Base-by-base conservation (phyloP, 345 rosid genomes). In the Brassica rapa region DNA sequence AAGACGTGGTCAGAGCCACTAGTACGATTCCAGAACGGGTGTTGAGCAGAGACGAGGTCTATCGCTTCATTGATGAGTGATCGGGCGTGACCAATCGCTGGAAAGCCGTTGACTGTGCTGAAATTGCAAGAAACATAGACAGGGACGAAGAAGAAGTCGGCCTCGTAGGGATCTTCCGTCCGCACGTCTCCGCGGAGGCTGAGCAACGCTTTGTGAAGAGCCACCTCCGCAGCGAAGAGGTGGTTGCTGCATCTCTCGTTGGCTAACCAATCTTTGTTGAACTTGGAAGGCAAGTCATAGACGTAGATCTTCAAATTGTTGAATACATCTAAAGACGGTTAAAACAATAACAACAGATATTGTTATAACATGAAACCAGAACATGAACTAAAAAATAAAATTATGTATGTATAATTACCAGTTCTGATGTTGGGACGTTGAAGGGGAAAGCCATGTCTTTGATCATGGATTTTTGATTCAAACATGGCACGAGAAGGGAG, bases 121-220 rank as follows among this genome's bases (percentile, higher is more conserved):
- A 94, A 94, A 62, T 94, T 94, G 84, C 98, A 94, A 32, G 98
- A 89, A 8, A 93, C 98, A 69, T 94, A 94, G 64, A 94, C 90
- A 1, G 98, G 98, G 9, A 94, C 93, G 61, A 93, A 89, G 88
- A 89, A 93, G 76, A 94, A 94, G 77, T 94, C 98, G 0, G 98
- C 98, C 70, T 91, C 88, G 63, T 84, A 81, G 0, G 98, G 98
- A 77, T 94, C 91, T 19, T 86, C 56, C 0, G 98, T 91, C 70
- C 97, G 83, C 15, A 87, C 56, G 1, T 86, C 89, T 66, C 87
- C 60, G 0, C 83, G 86, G 5, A 79, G 53, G 67, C 88, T 85
- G 74, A 84, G 86, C 33, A 86, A 73, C 3, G 98, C 96, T 61
- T 70, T 85, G 77, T 95, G 99, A 11, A 95, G 85, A 8, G 98